Evolutionary conservation across 306 rosid species (phyloP), one percentile per base, ranked within the genome.

Genomic region (Vigna unguiculata): DNA sequence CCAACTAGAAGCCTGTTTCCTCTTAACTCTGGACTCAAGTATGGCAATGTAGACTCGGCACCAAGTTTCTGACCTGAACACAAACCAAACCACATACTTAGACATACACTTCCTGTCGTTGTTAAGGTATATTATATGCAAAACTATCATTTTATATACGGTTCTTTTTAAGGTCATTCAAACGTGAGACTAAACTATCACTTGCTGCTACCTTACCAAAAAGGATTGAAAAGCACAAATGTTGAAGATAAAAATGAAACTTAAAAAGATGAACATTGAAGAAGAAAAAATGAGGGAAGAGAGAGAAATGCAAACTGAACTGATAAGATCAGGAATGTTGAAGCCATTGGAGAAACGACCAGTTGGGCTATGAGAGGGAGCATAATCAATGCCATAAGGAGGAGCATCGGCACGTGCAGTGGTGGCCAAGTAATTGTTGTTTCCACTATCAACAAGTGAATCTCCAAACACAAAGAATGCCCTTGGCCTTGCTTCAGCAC

Each of bases 401-500:
- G 85, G 87, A 1, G 77, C 0, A 81, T 91, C 97, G 0, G 97
- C 97, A 12, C 97, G 82, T 16, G 97, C 97, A 7, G 94, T 85
- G 67, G 97, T 91, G 25, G 86, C 87, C 49, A 91, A 72, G 81
- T 86, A 91, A 76, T 91, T 81, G 75, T 91, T 91, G 74, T 91
- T 91, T 71, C 97, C 97, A 75, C 8, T 91, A 64, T 91, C 97
- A 24, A 91, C 97, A 1, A 91, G 81, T 4, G 97, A 91, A 68
- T 91, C 97, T 40, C 97, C 97, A 67, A 91, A 91, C 7, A 91
- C 97, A 17, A 91, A 83, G 79, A 91, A 89, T 5, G 93, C 88
- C 34, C 88, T 84, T 75, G 78, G 73, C 17, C 34, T 53, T 1
- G 57, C 83, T 53, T 72, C 86, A 52, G 46, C 80, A 6, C 15